Conservation (phyloP, 148 eudicot genomes). For the Rhododendron ovatum region DNA sequence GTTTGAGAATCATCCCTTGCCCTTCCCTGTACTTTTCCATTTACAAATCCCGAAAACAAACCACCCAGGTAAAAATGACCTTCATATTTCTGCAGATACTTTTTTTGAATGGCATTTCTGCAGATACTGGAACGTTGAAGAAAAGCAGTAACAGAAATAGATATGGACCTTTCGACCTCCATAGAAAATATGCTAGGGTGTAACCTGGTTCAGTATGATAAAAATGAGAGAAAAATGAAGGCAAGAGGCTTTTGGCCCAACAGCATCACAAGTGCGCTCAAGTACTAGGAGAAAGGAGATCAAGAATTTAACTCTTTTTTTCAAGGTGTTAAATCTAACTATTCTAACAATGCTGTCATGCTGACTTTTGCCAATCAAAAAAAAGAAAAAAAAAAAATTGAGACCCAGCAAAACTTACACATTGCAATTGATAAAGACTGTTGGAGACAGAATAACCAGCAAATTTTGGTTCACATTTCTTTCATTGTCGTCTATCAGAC, state of each 20-base stretch:
- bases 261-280: too few relatives aligned
- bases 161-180: neutral
- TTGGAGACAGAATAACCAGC: neutral
- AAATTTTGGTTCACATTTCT: neutral
- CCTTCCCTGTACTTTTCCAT: neutral
- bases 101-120: neutral
- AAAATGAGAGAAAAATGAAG: neutral
- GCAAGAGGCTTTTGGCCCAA: neutral
- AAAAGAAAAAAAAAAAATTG: neutral
- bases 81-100: neutral
- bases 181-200: neutral
- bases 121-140: neutral
- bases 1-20: neutral
- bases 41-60: neutral
- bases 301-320: too few relatives aligned
- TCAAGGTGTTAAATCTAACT: too few relatives aligned
- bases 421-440: neutral
- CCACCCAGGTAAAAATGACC: neutral
- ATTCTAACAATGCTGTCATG: too few relatives aligned
- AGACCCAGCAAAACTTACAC: neutral
- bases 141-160: neutral
- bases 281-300: too few relatives aligned
- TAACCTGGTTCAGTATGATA: neutral
- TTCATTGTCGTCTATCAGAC: neutral
- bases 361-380: too few relatives aligned